A percentile compares a stretch with the other conserved stretches of the same genome.
Evolutionary conservation across 345 rosid species (phyloP).

Genomic region (Eucalyptus albens): DNA sequence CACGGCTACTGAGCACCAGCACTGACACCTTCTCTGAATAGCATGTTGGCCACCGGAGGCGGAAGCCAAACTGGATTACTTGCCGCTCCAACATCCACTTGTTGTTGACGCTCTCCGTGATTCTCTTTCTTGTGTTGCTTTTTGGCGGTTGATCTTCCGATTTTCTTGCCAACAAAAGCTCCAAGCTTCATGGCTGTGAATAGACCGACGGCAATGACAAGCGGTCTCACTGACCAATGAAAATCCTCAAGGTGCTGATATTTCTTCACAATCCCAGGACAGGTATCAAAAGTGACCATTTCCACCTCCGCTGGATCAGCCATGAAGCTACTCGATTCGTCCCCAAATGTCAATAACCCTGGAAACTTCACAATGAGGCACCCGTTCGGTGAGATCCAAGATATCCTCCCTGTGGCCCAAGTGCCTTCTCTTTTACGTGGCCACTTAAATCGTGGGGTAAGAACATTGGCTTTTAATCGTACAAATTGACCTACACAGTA

Average conservation of each 20-base stretch:
- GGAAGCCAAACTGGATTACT: background rate
- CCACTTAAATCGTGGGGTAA: too few relatives aligned
- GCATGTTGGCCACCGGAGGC: too few relatives aligned
- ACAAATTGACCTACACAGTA: too few relatives aligned
- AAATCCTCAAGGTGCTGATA: slow-evolving; percentile 86
- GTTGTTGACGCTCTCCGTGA: too few relatives aligned
- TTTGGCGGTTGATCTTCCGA: slow-evolving; percentile 31
- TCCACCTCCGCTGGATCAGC: slow-evolving; percentile 93
- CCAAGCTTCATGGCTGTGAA: slow-evolving; percentile 63
- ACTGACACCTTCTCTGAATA: too few relatives aligned
- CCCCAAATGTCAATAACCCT: slow-evolving; percentile 46
- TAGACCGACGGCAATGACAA: slow-evolving; percentile 52
- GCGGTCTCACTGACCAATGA: slow-evolving; percentile 85
- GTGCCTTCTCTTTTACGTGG: slow-evolving; percentile 4
- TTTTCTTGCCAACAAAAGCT: slow-evolving; percentile 25
- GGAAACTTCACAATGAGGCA: slow-evolving; percentile 73
- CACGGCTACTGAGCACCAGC: too few relatives aligned
- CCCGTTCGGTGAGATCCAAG: slow-evolving; percentile 58
- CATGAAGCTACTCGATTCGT: slow-evolving; percentile 28
- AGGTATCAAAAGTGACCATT: slow-evolving; percentile 41
- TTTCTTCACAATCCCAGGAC: slow-evolving; percentile 19
- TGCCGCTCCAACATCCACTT: background rate
- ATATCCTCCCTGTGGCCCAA: slow-evolving; percentile 75
- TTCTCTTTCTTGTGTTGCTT: background rate
- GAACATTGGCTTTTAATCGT: too few relatives aligned